Evolutionary conservation across 2,329 filamentous ascomycete species (phyloP), one percentile per base, ranked within the genome.

Genomic region (Davidsoniella eucalypti): DNA sequence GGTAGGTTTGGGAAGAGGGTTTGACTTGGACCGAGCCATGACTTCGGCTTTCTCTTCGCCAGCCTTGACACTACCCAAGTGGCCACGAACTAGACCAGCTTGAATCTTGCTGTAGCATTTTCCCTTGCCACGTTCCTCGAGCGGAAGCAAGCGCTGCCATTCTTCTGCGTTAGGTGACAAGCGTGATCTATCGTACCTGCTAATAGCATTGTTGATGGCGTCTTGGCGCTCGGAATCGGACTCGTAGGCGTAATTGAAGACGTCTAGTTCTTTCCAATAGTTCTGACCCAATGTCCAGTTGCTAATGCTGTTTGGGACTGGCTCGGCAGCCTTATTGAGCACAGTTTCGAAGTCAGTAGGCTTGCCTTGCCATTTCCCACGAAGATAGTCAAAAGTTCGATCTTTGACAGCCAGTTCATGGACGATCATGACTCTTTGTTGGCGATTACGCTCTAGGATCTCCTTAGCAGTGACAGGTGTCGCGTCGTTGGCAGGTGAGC

Each of bases 181-280:
- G 37, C 78, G 67, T 60, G 74, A 68, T 59, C 72, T 75, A 60
- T 82, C 78, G 55, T 73, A 82, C 49, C 71, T 65, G 53, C 67
- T 70, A 52, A 79, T 68, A 12, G 78, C 77, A 56, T 78, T 71
- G 62, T 83, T 68, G 59, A 81, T 72, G 54, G 75, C 71, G 57
- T 70, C 64, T 59, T 85, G 68, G 26, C 78, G 72, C 54, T 77
- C 70, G 29, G 72, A 69, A 16, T 69, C 62, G 37, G 61, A 66
- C 42, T 67, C 65, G 58, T 81, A 82, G 25, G 72, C 64, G 59
- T 78, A 79, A 52, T 69, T 72, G 70, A 73, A 82, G 18, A 80
- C 73, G 56, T 82, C 76, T 12, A 82, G 67, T 55, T 82, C 78
- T 61, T 72, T 79, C 70, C 72, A 82, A 54, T 69, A 75, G 21